Base-by-base conservation (phyloP, 2,329 filamentous ascomycete species). In the Neofusicoccum ribis region DNA sequence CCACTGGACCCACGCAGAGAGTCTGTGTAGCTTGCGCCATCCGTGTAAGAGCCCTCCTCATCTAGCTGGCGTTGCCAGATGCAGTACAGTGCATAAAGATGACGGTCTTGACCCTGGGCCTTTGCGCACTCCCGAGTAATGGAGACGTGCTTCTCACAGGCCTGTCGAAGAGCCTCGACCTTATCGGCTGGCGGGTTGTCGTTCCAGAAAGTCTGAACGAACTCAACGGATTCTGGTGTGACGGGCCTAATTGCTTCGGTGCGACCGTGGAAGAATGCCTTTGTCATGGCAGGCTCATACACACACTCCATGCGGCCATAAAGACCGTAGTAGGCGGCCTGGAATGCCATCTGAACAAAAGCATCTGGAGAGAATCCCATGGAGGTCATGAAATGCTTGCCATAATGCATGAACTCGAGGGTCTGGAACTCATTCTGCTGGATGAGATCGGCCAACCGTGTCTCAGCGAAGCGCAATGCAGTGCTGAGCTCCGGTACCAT, bases 231-330 rank as follows among this genome's bases (percentile, higher is more conserved):
- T 69, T 96, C 93, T 0, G 88, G 84, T 0, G 93, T 92, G 1
- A 97, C 94, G 0, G 91, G 89, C 51, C 95, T 87, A 69, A 99
- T 90, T 4, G 95, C 94, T 79, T 99, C 95, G 0, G 95, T 99
- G 51, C 95, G 90, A 11, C 95, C 95, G 75, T 98, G 95, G 67
- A 96, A 87, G 79, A 88, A 99, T 66, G 90, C 83, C 78, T 99
- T 99, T 60, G 95, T 99, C 95, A 99, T 98, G 47, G 95, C 94
- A 7, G 95, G 95, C 78, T 99, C 95, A 76, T 99, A 99, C 0
- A 93, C 95, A 74, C 92, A 96, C 77, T 98, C 95, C 1, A 97
- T 88, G 4, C 92, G 88, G 3, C 95, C 95, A 72, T 98, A 99
- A 7, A 99, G 85, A 1, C 95, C 95, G 73, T 97, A 99, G 81